Evolutionary conservation across 768 basidiomycete species (phyloP).

Genomic region (Gymnopilus junonius): DNA sequence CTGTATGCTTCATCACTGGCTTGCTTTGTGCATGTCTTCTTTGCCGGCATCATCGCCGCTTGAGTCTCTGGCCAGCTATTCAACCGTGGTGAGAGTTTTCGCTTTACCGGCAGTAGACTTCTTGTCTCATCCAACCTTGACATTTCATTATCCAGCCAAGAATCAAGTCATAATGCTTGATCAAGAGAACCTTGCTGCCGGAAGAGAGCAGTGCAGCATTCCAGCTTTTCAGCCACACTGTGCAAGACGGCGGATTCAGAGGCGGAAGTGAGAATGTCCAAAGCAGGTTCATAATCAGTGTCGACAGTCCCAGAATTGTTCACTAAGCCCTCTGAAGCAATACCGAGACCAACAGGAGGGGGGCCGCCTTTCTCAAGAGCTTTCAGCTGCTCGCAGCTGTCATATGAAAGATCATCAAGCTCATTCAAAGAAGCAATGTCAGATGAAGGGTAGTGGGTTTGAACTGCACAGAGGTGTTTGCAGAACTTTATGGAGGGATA

Average conservation of each 20-base stretch:
- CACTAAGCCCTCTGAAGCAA: too few relatives aligned
- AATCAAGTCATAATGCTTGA: too few relatives aligned
- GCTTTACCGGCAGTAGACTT: not conserved
- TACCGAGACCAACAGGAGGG: too few relatives aligned
- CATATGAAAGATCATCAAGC: not conserved
- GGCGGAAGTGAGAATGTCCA: too few relatives aligned
- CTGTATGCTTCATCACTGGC: not conserved
- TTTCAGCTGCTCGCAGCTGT: too few relatives aligned
- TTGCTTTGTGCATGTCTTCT: not conserved
- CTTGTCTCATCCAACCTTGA: not conserved
- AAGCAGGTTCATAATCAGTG: too few relatives aligned
- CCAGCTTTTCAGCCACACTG: not conserved
- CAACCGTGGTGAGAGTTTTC: not conserved
- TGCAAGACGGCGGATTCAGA: too few relatives aligned
- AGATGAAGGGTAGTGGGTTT: not conserved
- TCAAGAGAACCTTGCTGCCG: too few relatives aligned
- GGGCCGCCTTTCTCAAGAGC: too few relatives aligned
- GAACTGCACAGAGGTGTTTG: conserved; percentile 24
- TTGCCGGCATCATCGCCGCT: not conserved
- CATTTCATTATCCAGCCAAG: not conserved
- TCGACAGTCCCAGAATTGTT: too few relatives aligned
- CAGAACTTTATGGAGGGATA: conserved; percentile 20
- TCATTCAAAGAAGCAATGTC: not conserved
- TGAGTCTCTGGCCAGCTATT: not conserved
- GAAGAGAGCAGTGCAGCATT: not conserved